Percentiles rank a stretch among this genome's conserved stretches.
Evolutionary conservation across 1,284 basidiomycete genomes (phyloP).

Genomic region (Golubevia sp.): DNA sequence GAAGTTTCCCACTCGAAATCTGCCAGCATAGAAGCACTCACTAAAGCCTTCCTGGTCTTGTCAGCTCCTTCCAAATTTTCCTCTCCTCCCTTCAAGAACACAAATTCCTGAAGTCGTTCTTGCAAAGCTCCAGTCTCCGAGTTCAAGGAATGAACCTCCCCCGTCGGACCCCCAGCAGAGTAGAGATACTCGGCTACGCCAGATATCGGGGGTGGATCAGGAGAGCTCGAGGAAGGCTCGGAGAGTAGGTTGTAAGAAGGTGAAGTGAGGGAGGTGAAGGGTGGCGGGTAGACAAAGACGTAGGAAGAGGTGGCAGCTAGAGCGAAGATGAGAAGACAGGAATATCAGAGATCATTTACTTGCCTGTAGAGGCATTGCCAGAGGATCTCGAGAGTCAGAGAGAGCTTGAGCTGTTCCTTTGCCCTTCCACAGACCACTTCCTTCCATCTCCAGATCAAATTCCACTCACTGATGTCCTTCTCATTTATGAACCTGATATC

Average conservation of each 20-base stretch:
- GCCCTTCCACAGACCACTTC: too few relatives aligned
- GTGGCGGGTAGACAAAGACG: conserved; percentile 44
- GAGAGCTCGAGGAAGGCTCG: too few relatives aligned
- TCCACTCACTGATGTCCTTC: too few relatives aligned
- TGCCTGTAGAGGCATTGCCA: too few relatives aligned
- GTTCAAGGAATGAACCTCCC: conserved; percentile 33
- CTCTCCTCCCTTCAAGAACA: conserved; percentile 25
- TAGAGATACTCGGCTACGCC: conserved; percentile 22
- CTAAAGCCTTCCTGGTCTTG: conserved; percentile 30
- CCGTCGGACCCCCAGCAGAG: conserved; percentile 42
- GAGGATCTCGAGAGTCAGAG: too few relatives aligned
- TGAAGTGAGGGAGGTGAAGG: conserved; percentile 16
- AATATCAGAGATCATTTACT: not conserved
- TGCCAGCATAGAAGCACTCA: too few relatives aligned
- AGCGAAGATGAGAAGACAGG: not conserved
- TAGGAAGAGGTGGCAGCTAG: conserved; percentile 44
- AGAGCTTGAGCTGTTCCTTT: too few relatives aligned
- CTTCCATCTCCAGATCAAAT: too few relatives aligned
- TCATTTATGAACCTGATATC: too few relatives aligned
- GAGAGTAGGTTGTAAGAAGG: conserved; percentile 19
- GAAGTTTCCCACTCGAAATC: too few relatives aligned
- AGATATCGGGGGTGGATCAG: not conserved
- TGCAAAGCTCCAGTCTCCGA: conserved; percentile 20
- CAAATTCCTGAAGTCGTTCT: conserved; percentile 17
- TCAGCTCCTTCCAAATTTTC: conserved; percentile 22